phyloP scores from a whole-genome alignment of 2,329 filamentous ascomycete genomes.

The Aspergillus sp. region DNA sequence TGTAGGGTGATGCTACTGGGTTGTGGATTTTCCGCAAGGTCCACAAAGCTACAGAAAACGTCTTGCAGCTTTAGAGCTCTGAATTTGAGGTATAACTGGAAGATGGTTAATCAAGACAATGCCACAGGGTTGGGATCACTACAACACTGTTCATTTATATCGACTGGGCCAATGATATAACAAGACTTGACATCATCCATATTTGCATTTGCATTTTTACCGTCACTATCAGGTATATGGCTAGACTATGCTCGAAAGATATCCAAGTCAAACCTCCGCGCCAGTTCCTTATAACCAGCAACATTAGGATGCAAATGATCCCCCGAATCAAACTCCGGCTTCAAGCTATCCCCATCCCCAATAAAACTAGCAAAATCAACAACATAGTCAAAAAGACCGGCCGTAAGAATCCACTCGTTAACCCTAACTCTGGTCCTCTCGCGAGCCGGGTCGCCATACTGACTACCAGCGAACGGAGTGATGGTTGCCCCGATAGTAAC shows the following conservation, averaged over 20 bases:
- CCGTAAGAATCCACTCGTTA: conserved; percentile 61
- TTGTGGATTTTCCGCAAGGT: too few relatives aligned
- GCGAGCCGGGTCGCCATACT: conserved; percentile 54
- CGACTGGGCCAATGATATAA: too few relatives aligned
- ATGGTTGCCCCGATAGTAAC: conserved; percentile 65
- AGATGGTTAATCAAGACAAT: too few relatives aligned
- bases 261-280: conserved; percentile 51
- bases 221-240: too few relatives aligned
- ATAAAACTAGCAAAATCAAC: conserved; percentile 63
- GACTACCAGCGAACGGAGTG: conserved; percentile 61
- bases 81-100: too few relatives aligned
- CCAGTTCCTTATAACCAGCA: conserved; percentile 60
- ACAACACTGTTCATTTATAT: too few relatives aligned
- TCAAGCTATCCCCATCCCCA: conserved; percentile 53
- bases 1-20: too few relatives aligned
- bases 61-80: too few relatives aligned
- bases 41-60: too few relatives aligned
- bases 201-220: too few relatives aligned
- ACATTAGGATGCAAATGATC: conserved; percentile 66
- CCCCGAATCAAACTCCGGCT: conserved; percentile 56
- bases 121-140: too few relatives aligned
- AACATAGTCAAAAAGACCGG: conserved; percentile 58
- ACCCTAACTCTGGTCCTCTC: conserved; percentile 59
- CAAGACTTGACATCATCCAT: too few relatives aligned
- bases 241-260: conserved; percentile 36